Evolutionary conservation across 2,329 filamentous ascomycete species (phyloP).

Genomic region (Colletotrichum ledebouriae): DNA sequence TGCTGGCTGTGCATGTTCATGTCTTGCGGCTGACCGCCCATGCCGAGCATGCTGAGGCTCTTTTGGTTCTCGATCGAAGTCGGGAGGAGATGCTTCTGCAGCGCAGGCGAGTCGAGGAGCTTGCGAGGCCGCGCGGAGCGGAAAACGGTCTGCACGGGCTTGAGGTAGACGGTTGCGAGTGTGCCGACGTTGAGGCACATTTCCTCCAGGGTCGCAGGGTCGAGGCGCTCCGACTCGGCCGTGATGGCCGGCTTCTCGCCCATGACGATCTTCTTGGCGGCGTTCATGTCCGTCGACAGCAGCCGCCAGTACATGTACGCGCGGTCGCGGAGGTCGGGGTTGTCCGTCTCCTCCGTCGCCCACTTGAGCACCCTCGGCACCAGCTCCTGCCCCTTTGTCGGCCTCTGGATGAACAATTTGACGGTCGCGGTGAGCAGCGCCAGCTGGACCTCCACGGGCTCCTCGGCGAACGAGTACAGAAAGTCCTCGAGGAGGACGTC

Average conservation of each 20-base stretch:
- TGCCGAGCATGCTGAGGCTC: constrained; percentile 70
- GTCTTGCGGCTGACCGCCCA: constrained; percentile 65
- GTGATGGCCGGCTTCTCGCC: constrained; percentile 97
- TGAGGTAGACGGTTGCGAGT: constrained; percentile 95
- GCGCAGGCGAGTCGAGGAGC: constrained; percentile 84
- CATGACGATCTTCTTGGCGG: constrained; percentile 93
- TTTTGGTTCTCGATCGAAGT: constrained; percentile 70
- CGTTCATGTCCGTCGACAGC: constrained; percentile 89
- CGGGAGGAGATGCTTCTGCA: constrained; percentile 80
- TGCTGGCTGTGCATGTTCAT: constrained; percentile 59
- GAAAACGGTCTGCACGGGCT: constrained; percentile 97
- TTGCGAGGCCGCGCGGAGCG: constrained; percentile 85
- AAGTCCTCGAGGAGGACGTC: constrained; percentile 96
- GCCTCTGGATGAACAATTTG: constrained; percentile 96
- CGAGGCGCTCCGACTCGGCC: constrained; percentile 93
- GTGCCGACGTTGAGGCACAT: constrained; percentile 98
- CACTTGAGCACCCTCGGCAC: constrained; percentile 97
- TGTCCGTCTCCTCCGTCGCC: constrained; percentile 99
- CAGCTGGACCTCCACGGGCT: constrained; percentile 95
- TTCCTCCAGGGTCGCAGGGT: constrained; percentile 91
- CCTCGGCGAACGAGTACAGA: constrained; percentile 91
- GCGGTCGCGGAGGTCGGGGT: constrained; percentile 93
- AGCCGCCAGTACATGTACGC: constrained; percentile 99
- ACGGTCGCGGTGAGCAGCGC: constrained; percentile 95
- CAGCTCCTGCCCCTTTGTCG: constrained; percentile 92